A percentile compares a stretch with the other conserved stretches of the same genome.
Conservation (phyloP, 257 asterid species). For the Solanum dulcamara region DNA sequence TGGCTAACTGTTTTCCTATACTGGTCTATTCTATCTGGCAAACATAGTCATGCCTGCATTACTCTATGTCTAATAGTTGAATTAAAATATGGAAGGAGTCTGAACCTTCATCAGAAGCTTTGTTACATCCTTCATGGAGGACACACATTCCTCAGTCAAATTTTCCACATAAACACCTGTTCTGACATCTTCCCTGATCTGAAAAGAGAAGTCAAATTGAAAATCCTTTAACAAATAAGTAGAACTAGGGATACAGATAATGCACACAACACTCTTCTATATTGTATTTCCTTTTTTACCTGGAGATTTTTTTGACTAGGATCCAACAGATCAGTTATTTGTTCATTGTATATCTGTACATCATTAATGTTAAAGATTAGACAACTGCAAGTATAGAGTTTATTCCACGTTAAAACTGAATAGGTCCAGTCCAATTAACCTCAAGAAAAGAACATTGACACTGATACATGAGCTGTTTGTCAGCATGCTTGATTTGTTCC, state of each 20-base stretch:
- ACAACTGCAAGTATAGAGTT: background rate
- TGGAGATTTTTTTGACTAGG: conserved; percentile 91
- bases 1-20: background rate
- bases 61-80: background rate
- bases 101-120: conserved; percentile 82
- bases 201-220: conserved; percentile 13
- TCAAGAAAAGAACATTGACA: conserved; percentile 97
- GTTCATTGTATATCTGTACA: conserved; percentile 92
- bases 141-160: conserved; percentile 85
- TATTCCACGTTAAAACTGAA: background rate
- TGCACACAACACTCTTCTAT: background rate
- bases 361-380: conserved; percentile 5
- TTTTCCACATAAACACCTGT: conserved; percentile 91
- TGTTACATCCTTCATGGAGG: conserved; percentile 76
- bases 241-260: background rate
- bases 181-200: conserved; percentile 93
- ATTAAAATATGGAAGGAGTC: background rate
- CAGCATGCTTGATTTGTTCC: conserved; percentile 92
- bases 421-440: conserved; percentile 29
- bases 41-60: background rate
- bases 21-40: background rate
- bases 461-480: conserved; percentile 70
- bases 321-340: conserved; percentile 92
- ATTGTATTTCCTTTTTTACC: conserved; percentile 29
- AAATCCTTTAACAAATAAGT: background rate